Evolutionary conservation across 177 flowering plant species (phyloP).

Genomic region (Telopea speciosissima): DNA sequence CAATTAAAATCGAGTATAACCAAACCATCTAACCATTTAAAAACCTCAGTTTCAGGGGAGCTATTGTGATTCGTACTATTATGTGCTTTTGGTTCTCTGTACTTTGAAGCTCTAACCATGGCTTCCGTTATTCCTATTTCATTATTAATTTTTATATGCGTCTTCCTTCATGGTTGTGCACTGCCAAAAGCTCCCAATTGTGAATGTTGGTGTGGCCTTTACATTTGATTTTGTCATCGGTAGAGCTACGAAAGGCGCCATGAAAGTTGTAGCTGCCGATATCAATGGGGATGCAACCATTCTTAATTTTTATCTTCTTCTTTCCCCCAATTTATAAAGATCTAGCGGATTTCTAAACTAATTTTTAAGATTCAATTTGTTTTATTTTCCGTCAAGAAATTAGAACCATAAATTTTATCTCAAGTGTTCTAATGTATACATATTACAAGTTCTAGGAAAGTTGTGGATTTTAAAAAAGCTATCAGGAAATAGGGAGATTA

Average conservation of each 20-base stretch:
- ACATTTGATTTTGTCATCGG: constrained; percentile 70
- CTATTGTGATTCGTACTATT: no score
- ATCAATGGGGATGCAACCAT: constrained; percentile 46
- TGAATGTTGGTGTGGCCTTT: constrained; percentile 67
- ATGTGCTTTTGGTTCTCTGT: neutral
- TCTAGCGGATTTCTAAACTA: neutral
- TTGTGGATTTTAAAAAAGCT: no score
- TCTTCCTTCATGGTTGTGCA: constrained; percentile 18
- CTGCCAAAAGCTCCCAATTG: constrained; percentile 35
- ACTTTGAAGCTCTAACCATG: constrained; percentile 20
- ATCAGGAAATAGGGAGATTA: no score
- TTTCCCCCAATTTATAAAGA: neutral
- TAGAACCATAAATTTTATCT: neutral
- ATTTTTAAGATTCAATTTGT: no score
- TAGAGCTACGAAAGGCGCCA: constrained; percentile 56
- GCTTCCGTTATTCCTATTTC: constrained; percentile 9
- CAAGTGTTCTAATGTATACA: no score
- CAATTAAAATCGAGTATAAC: no score
- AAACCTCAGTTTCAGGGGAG: neutral
- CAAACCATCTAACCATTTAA: no score
- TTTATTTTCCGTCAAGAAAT: neutral
- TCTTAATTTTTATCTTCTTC: constrained; percentile 22
- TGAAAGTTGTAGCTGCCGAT: constrained; percentile 53
- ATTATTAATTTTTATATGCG: constrained; percentile 23
- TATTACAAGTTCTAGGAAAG: neutral